phyloP scores from a whole-genome alignment of 805 yeast species.

The Wickerhamomyces ciferrii region DNA sequence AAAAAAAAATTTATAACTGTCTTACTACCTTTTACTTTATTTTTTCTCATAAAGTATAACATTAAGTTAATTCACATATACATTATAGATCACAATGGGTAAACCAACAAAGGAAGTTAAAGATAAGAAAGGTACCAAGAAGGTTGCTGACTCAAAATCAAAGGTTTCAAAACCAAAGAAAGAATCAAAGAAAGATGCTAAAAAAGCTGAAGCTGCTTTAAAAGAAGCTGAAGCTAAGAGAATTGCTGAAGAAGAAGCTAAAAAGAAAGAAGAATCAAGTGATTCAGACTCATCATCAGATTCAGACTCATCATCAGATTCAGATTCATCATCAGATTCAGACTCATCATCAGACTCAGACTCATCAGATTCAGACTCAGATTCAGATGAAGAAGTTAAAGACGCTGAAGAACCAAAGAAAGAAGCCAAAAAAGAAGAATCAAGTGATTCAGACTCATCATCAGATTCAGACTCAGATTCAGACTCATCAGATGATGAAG shows the following conservation, averaged over 20 bases:
- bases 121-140: conserved; percentile 14
- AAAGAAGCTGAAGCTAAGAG: conserved; percentile 20
- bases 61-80: neutral
- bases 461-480: conserved; percentile 22
- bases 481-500: conserved; percentile 7
- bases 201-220: conserved; percentile 21
- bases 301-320: conserved; percentile 9
- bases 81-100: conserved; percentile 14
- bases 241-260: conserved; percentile 19
- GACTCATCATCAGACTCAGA: conserved; percentile 23
- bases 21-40: neutral
- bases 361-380: conserved; percentile 23
- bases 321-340: conserved; percentile 17
- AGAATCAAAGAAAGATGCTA: conserved; percentile 18
- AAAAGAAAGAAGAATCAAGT: conserved; percentile 18
- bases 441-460: conserved; percentile 28
- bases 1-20: neutral
- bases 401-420: conserved; percentile 29
- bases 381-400: conserved; percentile 22
- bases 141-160: conserved; percentile 14
- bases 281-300: conserved; percentile 16
- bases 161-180: conserved; percentile 20
- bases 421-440: conserved; percentile 25
- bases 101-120: conserved; percentile 11
- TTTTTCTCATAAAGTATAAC: too few species aligned